A percentile compares a stretch with the other conserved stretches of the same genome.
These are phyloP conservation scores for Jacaranda copaia DNA, from an alignment of 257 asterid genomes.

Conservation along the genomic window DNA sequence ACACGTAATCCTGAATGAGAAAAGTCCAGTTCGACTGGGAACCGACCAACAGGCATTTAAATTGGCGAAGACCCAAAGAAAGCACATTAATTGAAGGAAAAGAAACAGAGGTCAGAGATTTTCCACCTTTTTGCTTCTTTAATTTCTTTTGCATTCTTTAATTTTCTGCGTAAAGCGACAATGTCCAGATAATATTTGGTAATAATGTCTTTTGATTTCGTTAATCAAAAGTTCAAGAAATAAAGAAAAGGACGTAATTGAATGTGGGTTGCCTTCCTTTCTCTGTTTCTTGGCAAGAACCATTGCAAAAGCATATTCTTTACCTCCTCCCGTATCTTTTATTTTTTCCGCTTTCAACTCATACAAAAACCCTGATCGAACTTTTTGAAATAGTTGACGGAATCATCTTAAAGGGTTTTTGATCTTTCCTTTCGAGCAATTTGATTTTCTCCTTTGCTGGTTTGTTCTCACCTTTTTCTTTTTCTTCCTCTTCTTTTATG, in stretches of 20 bases:
- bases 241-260: neutral
- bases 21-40: neutral
- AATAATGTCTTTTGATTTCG: neutral
- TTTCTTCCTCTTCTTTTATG: neutral
- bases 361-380: conserved; percentile 41
- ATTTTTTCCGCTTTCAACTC: conserved; percentile 10
- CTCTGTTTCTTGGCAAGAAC: conserved; percentile 42
- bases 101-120: conserved; percentile 41
- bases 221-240: neutral
- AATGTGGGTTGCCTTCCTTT: conserved; percentile 33
- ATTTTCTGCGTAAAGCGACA: neutral
- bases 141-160: neutral
- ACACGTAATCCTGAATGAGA: neutral
- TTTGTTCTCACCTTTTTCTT: conserved; percentile 26
- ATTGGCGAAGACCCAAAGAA: neutral
- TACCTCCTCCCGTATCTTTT: conserved; percentile 30
- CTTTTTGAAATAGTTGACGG: conserved; percentile 17
- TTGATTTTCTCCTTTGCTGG: conserved; percentile 38
- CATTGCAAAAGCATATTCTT: conserved; percentile 52
- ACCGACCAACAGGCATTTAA: conserved; percentile 13
- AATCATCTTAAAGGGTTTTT: conserved; percentile 29
- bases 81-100: neutral
- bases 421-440: conserved; percentile 39
- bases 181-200: conserved; percentile 19
- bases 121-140: conserved; percentile 6